Percentiles rank a stretch among this genome's conserved stretches.
Conservation (phyloP, 2,329 filamentous ascomycete species). For the Cryphonectria parasitica region DNA sequence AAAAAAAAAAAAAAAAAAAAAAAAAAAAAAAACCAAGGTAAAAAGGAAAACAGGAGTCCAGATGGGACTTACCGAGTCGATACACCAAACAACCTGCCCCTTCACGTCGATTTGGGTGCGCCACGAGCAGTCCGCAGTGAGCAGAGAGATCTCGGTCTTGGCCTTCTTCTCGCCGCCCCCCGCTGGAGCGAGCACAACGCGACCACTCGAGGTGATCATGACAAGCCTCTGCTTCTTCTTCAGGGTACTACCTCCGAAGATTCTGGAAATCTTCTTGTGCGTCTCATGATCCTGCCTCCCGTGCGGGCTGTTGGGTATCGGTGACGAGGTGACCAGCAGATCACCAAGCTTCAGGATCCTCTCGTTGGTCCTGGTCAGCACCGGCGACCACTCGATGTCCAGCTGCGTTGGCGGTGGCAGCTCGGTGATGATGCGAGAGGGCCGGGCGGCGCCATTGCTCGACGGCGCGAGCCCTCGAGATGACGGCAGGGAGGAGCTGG, state of each 20-base stretch:
- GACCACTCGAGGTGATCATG: slow-evolving; percentile 89
- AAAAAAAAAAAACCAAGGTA: no score
- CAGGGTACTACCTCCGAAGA: slow-evolving; percentile 87
- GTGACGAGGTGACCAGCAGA: slow-evolving; percentile 78
- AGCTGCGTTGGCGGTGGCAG: slow-evolving; percentile 94
- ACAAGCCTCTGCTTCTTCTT: slow-evolving; percentile 94
- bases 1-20: no score
- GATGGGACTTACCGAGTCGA: slow-evolving; percentile 79
- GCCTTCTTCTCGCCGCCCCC: slow-evolving; percentile 95
- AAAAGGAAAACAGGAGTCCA: slow-evolving; percentile 14
- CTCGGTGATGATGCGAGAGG: slow-evolving; percentile 87
- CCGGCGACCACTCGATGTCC: slow-evolving; percentile 98
- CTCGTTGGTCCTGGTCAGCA: slow-evolving; percentile 88
- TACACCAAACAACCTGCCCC: slow-evolving; percentile 83
- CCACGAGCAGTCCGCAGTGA: slow-evolving; percentile 76
- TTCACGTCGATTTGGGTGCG: slow-evolving; percentile 83
- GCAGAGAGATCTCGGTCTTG: slow-evolving; percentile 87
- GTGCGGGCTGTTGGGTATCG: slow-evolving; percentile 74
- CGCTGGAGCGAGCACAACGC: slow-evolving; percentile 86
- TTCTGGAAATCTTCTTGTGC: slow-evolving; percentile 88
- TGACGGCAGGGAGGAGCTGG: slow-evolving; percentile 35
- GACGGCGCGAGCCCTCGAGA: slow-evolving; percentile 42
- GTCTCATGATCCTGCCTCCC: slow-evolving; percentile 69
- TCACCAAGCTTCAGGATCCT: slow-evolving; percentile 94
- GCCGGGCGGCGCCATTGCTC: slow-evolving; percentile 54